Evolutionary conservation across 2,329 filamentous ascomycete genomes (phyloP), one percentile per base, ranked within the genome.

Genomic region (Exophiala mesophila): DNA sequence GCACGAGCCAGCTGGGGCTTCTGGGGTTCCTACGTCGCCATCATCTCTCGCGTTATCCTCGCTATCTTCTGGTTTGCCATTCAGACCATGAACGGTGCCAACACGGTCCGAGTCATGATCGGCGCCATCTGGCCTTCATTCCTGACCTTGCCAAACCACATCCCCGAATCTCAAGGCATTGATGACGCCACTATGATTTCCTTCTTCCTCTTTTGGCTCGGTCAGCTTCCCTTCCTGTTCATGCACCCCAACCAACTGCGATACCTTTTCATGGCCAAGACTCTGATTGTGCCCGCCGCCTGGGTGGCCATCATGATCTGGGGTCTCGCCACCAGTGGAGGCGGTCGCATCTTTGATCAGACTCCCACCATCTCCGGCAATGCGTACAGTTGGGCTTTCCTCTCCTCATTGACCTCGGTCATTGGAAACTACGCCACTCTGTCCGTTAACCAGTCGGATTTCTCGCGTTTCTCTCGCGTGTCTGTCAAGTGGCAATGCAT

Each of bases 1-100:
- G 77, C 74, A 51, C 74, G 89, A 44, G 38, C 47, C 9, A 87
- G 82, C 0, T 94, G 94, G 55, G 88, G 88, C 9, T 83, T 94
- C 42, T 95, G 85, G 85, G 88, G 88, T 1, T 82, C 80, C 10
- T 74, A 75, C 52, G 60, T 77, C 21, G 67, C 73, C 16, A 73
- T 77, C 38, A 56, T 76, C 3, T 73, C 70, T 0, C 65, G 74
- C 8, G 65, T 68, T 17, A 70, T 78, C 42, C 67, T 77, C 2
- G 74, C 73, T 3, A 56, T 77, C 13, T 77, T 78, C 60, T 78
- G 75, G 82, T 41, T 46, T 26, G 44, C 38, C 13, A 52, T 62
- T 13, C 58, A 60, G 17, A 45, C 32, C 3, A 38, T 41, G 32
- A 44, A 80, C 49, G 80, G 80, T 0, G 78, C 35, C 5, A 39